phyloP scores from a whole-genome alignment of 164 flowering plant species.

The Echeveria elegans region DNA sequence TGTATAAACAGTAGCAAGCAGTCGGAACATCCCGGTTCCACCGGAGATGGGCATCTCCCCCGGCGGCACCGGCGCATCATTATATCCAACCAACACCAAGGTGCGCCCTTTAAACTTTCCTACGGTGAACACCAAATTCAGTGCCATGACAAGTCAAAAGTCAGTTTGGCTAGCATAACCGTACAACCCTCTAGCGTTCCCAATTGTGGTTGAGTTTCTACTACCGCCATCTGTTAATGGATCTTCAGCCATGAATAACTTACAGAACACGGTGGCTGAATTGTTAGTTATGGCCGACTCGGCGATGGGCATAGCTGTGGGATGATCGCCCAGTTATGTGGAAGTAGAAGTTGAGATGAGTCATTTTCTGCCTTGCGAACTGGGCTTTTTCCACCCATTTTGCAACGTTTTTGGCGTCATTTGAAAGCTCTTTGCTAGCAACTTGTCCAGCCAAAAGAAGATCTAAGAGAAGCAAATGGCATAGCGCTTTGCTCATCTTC shows the following conservation, averaged over 20 bases:
- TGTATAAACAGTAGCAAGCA: constrained; percentile 28
- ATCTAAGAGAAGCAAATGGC: not conserved
- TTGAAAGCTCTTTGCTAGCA: not conserved
- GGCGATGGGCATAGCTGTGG: constrained; percentile 25
- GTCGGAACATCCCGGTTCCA: constrained; percentile 38
- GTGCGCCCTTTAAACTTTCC: constrained; percentile 38
- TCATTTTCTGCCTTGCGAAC: constrained; percentile 15
- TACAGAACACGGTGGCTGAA: constrained; percentile 33
- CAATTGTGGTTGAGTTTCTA: constrained; percentile 28
- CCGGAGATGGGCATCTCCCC: constrained; percentile 43
- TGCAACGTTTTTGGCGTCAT: not conserved
- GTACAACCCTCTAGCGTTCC: constrained; percentile 47
- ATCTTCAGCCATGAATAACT: constrained; percentile 30
- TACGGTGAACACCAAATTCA: constrained; percentile 24
- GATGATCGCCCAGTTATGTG: constrained; percentile 36
- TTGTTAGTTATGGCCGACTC: constrained; percentile 13
- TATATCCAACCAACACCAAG: constrained; percentile 28
- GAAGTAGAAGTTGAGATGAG: constrained; percentile 39
- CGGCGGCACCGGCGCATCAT: constrained; percentile 15
- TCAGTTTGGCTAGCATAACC: constrained; percentile 23
- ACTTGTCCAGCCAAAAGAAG: not conserved
- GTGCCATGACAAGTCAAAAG: constrained; percentile 25
- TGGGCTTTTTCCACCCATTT: not conserved
- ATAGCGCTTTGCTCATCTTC: not conserved
- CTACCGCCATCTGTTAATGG: constrained; percentile 36